Base-by-base conservation (phyloP, 306 rosid species). In the Prunus armeniaca region DNA sequence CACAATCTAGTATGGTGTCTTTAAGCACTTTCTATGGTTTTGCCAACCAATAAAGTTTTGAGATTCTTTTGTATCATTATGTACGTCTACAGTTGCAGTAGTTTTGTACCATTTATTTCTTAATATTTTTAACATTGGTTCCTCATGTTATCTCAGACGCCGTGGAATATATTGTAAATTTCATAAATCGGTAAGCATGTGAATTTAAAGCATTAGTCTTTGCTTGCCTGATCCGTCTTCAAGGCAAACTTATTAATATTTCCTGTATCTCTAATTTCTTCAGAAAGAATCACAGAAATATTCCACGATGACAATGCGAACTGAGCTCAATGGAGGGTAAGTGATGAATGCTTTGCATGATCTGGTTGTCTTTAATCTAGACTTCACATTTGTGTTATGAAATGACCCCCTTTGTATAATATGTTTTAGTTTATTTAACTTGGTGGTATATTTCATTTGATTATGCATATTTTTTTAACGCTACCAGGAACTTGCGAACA, bases 301-400 rank as follows among this genome's bases (percentile, higher is more conserved):
- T 83, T 85, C 93, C 63, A 80, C 97, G 32, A 75, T 47, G 82
- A 80, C 97, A 46, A 75, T 47, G 82, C 83, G 97, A 84, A 87
- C 86, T 69, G 98, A 90, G 82, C 97, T 95, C 80, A 90, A 88
- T 73, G 97, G 98, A 84, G 98, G 98, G 98, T 89, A 78, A 22
- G 91, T 75, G 54, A 52, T 70, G 51, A 81, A 78, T 79, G 72
- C 63, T 65, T 72, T 13, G 13, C 25, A 61, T 32, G 46, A 75
- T 51, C 74, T 58, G 46, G 19, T 41, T 38, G 3, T 75, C 15
- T 69, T 49, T 34, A 12, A 25, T 50, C 24, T 38, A 45, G 22
- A 22, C 19, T 76, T 54, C 69, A 28, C 55, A 28, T 49, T 78
- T 67, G 54, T 57, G 68, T 55, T 15, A 27, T 58, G 27, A 55